phyloP scores from a whole-genome alignment of 345 rosid genomes.

The Lagerstroemia speciosa region DNA sequence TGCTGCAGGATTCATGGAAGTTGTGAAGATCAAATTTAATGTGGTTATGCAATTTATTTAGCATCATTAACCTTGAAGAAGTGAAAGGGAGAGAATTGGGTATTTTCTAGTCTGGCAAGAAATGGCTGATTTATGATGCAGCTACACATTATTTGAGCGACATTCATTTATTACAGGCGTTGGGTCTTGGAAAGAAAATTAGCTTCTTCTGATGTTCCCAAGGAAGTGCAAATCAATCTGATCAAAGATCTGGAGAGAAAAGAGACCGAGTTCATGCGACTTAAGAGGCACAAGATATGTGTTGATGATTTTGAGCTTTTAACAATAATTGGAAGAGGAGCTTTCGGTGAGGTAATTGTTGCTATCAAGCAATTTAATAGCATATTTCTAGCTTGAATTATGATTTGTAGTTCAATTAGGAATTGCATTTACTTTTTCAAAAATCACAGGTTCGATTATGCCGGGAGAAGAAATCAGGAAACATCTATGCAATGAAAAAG shows the following conservation, averaged over 20 bases:
- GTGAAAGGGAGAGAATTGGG: not conserved
- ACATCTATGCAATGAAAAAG: slow-evolving; percentile 97
- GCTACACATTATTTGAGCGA: slow-evolving; percentile 2
- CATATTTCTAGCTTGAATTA: not conserved
- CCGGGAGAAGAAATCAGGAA: slow-evolving; percentile 91
- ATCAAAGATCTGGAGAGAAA: slow-evolving; percentile 89
- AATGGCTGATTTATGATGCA: slow-evolving; percentile 5
- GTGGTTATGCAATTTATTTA: not conserved
- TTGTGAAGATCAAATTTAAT: not conserved
- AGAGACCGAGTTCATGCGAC: slow-evolving; percentile 94
- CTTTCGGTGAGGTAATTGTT: slow-evolving; percentile 81
- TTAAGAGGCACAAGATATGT: slow-evolving; percentile 83
- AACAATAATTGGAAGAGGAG: slow-evolving; percentile 89
- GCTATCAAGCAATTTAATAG: not conserved
- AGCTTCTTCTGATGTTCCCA: slow-evolving; percentile 84
- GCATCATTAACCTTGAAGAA: not conserved
- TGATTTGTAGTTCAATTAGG: not conserved
- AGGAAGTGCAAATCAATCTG: slow-evolving; percentile 78
- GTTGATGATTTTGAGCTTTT: slow-evolving; percentile 91
- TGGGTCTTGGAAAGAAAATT: slow-evolving; percentile 86
- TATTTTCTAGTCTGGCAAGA: not conserved
- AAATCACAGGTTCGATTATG: slow-evolving; percentile 69
- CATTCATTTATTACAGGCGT: slow-evolving; percentile 46
- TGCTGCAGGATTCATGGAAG: not conserved
- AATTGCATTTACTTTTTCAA: not conserved